These are phyloP conservation scores for Trapa incisa DNA, from an alignment of 345 rosid genomes.

Conservation along the genomic window DNA sequence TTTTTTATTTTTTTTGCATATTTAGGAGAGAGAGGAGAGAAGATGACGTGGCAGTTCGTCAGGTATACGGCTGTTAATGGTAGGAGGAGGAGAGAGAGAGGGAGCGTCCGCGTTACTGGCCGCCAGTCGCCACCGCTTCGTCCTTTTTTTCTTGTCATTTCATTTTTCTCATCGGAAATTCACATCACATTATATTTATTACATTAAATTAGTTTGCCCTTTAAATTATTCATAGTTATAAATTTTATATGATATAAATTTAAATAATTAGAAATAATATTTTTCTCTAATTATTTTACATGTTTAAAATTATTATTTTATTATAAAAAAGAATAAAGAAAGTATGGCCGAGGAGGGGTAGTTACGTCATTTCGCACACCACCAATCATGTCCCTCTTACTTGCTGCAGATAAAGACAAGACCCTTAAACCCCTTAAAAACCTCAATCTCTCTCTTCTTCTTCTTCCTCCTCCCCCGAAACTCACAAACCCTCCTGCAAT, in stretches of 20 bases:
- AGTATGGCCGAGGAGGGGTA: background rate
- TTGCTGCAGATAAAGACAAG: slow-evolving; percentile 6
- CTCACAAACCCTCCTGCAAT: background rate
- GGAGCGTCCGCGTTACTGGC: too few relatives aligned
- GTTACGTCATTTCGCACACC: background rate
- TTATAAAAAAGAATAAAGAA: background rate
- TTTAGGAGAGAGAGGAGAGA: background rate
- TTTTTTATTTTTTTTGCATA: background rate
- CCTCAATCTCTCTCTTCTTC: background rate
- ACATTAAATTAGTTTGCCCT: too few relatives aligned
- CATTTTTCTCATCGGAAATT: background rate
- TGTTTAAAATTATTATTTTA: background rate
- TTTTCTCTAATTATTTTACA: background rate
- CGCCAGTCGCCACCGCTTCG: background rate
- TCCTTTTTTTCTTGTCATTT: background rate
- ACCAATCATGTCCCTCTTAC: slow-evolving; percentile 4
- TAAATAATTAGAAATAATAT: too few relatives aligned
- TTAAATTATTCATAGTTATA: too few relatives aligned
- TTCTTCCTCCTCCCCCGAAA: background rate
- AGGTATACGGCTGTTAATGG: background rate
- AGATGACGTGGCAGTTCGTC: background rate
- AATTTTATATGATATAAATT: too few relatives aligned
- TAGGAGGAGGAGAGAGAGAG: background rate
- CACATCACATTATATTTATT: background rate
- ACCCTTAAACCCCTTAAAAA: background rate